Base-by-base conservation (phyloP, 2,329 filamentous ascomycete species). In the Trichophyton mentagrophytes region DNA sequence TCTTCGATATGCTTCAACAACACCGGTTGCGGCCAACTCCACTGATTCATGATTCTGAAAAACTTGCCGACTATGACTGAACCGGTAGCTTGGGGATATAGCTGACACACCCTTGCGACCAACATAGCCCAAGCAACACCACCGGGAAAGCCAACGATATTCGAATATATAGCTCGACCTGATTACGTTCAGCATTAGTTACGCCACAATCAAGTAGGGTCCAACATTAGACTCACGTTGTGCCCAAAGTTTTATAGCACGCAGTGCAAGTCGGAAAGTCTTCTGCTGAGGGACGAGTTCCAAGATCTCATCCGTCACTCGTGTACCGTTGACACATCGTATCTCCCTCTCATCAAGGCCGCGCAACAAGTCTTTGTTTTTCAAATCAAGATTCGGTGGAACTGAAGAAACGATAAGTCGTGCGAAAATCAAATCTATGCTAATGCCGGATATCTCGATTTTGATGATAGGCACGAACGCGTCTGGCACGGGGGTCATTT, bases 101-200 rank as follows among this genome's bases (percentile, higher is more conserved):
- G 82, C 73, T 99, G 93, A 73, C 93, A 97, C 47, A 97, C 89
- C 65, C 93, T 84, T 58, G 93, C 93, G 30, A 97, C 91, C 69
- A 99, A 82, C 88, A 99, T 96, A 11, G 92, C 93, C 90, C 92
- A 99, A 3, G 93, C 93, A 46, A 99, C 91, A 75, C 93, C 93
- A 67, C 93, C 93, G 1, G 93, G 93, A 67, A 93, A 99, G 27
- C 93, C 93, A 74, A 96, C 90, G 65, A 97, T 91, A 69, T 96
- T 96, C 65, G 90, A 90, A 71, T 97, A 97, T 56, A 97, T 90
- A 25, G 89, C 93, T 63, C 92, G 88, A 58, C 86, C 77, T 80
- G 59, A 56, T 7, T 44, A 46, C 33, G n/a, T 6, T 44, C 40
- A 42, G 42, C 51, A 60, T 62, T 20, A 63, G 42, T 17, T 3